Percentiles rank a stretch among this genome's conserved stretches.
These are phyloP conservation scores for Cladophialophora chaetospira DNA, from an alignment of 2,329 filamentous ascomycete genomes.

Conservation along the genomic window DNA sequence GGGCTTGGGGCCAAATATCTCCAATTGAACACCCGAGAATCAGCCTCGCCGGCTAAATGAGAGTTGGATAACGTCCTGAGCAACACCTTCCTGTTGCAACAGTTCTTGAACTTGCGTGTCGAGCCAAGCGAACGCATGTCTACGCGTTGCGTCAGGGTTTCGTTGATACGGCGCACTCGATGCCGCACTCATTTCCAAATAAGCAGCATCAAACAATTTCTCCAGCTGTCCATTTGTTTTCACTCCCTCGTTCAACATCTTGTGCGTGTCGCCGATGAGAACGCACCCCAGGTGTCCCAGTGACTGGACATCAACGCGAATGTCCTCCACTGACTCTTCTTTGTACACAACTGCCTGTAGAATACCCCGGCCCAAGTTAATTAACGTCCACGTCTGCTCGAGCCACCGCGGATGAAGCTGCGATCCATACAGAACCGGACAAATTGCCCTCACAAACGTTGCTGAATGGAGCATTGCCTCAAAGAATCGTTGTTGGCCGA, in stretches of 20 bases:
- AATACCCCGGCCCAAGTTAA: conserved; percentile 14
- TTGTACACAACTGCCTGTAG: not conserved
- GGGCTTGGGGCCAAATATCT: conserved; percentile 5
- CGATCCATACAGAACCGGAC: conserved; percentile 54
- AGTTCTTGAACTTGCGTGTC: conserved; percentile 9
- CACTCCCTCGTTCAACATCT: conserved; percentile 1
- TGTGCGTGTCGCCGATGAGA: conserved; percentile 14
- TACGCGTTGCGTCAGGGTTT: not conserved
- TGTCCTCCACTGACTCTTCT: not conserved
- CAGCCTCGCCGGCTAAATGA: conserved; percentile 1
- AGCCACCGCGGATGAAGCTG: conserved; percentile 57
- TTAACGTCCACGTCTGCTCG: conserved; percentile 36
- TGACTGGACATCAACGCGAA: not conserved
- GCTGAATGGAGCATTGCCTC: conserved; percentile 54
- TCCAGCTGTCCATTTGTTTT: conserved; percentile 15
- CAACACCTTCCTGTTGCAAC: conserved; percentile 16
- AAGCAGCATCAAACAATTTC: conserved; percentile 5
- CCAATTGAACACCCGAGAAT: not conserved
- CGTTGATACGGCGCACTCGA: conserved; percentile 6
- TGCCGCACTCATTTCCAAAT: not conserved
- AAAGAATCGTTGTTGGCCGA: conserved; percentile 48
- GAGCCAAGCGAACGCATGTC: conserved; percentile 16
- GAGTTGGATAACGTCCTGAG: conserved; percentile 5
- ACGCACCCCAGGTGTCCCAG: conserved; percentile 15
- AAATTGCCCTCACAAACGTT: conserved; percentile 54